Base-by-base conservation (phyloP, 495 filamentous ascomycete species). In the Staphylotrichum tortipilum region DNA sequence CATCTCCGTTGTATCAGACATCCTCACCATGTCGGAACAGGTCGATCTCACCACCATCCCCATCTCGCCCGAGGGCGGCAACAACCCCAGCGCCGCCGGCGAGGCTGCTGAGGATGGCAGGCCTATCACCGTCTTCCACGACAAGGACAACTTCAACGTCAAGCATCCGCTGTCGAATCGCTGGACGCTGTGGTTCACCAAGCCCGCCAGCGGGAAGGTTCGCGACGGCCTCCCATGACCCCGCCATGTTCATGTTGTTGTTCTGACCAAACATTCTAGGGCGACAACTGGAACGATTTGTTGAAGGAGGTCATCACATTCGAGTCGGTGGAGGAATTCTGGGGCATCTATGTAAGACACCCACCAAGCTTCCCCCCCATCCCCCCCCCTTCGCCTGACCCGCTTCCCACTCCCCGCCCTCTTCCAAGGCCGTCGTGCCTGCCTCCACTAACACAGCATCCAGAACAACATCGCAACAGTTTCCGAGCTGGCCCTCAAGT, bases 171-270 rank as follows among this genome's bases (percentile, higher is more conserved):
- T 98, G 43, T 88, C 92, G 79, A 84, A 95, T 71, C 83, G 85
- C 60, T 98, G 92, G 92, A 97, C 94, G 18, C 74, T 98, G 43
- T 98, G 92, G 92, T 98, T 97, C 74, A 98, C 92, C 62, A 98
- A 98, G 78, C 92, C 92, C 26, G 88, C 92, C 30, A 92, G 84
- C 65, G 89, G 89, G 69, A 97, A 95, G 85, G 92, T 94, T 60
- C 44, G 78, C 55, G 37, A 47, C 26, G 35, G 23, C 26, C 18
- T 42, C 35, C 35, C 35, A 15, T 26, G 45, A 17, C 45, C 22
- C 36, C 26, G 23, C 18, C 18, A 45, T 43, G n/a, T n/a, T 14
- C 50, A 4, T 37, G 18, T 14, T n/a, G 18, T 28, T 24, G 30
- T 53, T 44, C 59, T 62, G 36, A 59, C 47, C 40, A 31, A 28